These are phyloP conservation scores for Tylopilus vinaceipallidus DNA, from an alignment of 768 basidiomycete species.

Conservation along the genomic window DNA sequence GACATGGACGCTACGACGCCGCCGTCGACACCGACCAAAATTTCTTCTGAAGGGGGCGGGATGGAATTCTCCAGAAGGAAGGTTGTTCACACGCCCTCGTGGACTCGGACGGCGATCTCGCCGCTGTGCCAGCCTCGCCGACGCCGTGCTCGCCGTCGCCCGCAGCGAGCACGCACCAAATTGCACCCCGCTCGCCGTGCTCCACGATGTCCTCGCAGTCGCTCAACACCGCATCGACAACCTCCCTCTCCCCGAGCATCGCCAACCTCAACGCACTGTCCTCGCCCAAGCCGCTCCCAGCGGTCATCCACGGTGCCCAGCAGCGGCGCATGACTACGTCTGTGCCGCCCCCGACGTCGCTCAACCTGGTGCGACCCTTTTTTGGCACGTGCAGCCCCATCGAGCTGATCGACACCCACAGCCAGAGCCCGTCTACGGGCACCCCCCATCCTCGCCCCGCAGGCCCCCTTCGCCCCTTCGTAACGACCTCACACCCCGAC, in stretches of 20 bases:
- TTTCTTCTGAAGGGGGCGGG: slow-evolving; percentile 20
- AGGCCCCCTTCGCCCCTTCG: slow-evolving; percentile 74
- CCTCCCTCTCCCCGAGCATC: slow-evolving; percentile 34
- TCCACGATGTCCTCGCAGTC: slow-evolving; percentile 28
- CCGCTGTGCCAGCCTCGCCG: slow-evolving; percentile 5
- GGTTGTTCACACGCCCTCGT: slow-evolving; percentile 19
- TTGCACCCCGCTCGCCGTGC: slow-evolving; percentile 17
- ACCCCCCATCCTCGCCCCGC: slow-evolving; percentile 30
- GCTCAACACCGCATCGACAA: slow-evolving; percentile 33
- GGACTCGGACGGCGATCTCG: slow-evolving; percentile 16
- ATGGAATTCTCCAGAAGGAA: slow-evolving; percentile 17
- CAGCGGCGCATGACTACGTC: slow-evolving; percentile 41
- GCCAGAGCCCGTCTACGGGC: slow-evolving; percentile 46
- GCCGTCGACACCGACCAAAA: slow-evolving; percentile 21
- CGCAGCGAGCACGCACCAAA: slow-evolving; percentile 27
- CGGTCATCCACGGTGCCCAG: slow-evolving; percentile 18
- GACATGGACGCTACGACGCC: slow-evolving; percentile 29
- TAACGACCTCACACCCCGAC: slow-evolving; percentile 50
- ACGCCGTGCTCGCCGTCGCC: slow-evolving; percentile 27
- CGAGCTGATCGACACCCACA: slow-evolving; percentile 22
- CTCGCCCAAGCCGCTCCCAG: slow-evolving; percentile 24
- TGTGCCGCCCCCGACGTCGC: slow-evolving; percentile 38
- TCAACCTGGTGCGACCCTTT: slow-evolving; percentile 38
- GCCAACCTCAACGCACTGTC: slow-evolving; percentile 32
- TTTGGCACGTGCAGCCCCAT: neutral